Base-by-base conservation (phyloP, 257 asterid genomes). In the Jacaranda copaia region DNA sequence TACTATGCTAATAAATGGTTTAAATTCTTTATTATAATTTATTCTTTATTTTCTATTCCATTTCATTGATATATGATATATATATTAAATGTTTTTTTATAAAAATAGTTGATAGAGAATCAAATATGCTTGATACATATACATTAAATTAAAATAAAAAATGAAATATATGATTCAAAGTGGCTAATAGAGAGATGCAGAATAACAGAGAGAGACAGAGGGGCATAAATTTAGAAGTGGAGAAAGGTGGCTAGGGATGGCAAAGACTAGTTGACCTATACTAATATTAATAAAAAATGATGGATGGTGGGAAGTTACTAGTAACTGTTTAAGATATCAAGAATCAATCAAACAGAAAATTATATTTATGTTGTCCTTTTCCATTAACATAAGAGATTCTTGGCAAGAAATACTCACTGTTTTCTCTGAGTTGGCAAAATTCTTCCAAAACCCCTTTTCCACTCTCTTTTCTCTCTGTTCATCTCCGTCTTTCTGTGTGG, bases 401-500 rank as follows among this genome's bases (percentile, higher is more conserved):
- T 32, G 64, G 60, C 79, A 64, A 40, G 63, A 4, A 48, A 4
- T 70, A 63, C 14, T 59, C 14, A 15, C 20, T 49, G 58, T 60
- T 16, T 35, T 68, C 73, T 61, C 67, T 49, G 77, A 15, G 80
- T 51, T 79, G 71, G n/a, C 82, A 75, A 71, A 69, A 73, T 78
- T 81, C 79, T 81, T 79, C 85, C 82, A 42, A 61, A 63, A 58
- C 36, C 78, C 74, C 65, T 64, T 74, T 40, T 40, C 14, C 58
- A 19, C 55, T 52, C 46, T 18, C 56, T 76, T 58, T 56, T 66
- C 57, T 61, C 36, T 36, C 25, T 32, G n/a, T 75, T 52, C 13
- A 68, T 61, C 20, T 77, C 18, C 49, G 3, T 52, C 8, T 53
- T 43, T 40, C 58, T 57, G 48, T 7, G 46, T 3, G 82, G 13